phyloP scores from a whole-genome alignment of 768 basidiomycete genomes.

The Amanita exitialis region DNA sequence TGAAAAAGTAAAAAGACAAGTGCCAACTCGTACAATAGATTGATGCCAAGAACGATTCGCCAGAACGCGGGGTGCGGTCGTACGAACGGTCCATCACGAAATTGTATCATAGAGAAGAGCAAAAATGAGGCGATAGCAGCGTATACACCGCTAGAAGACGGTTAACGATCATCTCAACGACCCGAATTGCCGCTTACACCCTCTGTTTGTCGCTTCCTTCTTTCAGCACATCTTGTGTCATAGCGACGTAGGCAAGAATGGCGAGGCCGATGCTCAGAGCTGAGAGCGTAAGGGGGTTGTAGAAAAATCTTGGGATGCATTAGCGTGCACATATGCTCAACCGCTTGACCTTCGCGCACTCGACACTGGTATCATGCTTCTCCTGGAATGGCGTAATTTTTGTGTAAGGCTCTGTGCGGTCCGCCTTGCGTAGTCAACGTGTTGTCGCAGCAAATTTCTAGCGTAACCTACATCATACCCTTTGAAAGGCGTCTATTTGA shows the following conservation, averaged over 20 bases:
- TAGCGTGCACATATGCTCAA: not conserved
- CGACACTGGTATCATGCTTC: slow-evolving; percentile 71
- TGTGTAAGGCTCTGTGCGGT: slow-evolving; percentile 78
- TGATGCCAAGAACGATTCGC: slow-evolving; percentile 70
- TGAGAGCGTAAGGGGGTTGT: slow-evolving; percentile 74
- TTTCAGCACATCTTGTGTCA: slow-evolving; percentile 72
- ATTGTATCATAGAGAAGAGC: slow-evolving; percentile 78
- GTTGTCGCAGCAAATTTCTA: slow-evolving; percentile 12
- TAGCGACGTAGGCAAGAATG: slow-evolving; percentile 72
- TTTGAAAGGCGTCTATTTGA: slow-evolving; percentile 19
- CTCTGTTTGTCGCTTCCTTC: slow-evolving; percentile 77
- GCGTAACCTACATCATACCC: slow-evolving; percentile 74
- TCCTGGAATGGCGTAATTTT: slow-evolving; percentile 79
- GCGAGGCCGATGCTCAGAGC: slow-evolving; percentile 58
- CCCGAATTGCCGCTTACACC: slow-evolving; percentile 42
- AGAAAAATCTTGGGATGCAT: slow-evolving; percentile 59
- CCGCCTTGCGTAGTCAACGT: slow-evolving; percentile 42
- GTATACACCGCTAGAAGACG: slow-evolving; percentile 54
- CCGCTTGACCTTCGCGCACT: slow-evolving; percentile 35
- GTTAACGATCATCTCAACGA: not conserved
- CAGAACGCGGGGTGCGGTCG: slow-evolving; percentile 85
- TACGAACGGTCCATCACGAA: slow-evolving; percentile 83
- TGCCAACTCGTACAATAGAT: slow-evolving; percentile 74
- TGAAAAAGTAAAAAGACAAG: slow-evolving; percentile 84
- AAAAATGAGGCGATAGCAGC: slow-evolving; percentile 69